Base-by-base conservation (phyloP, 352 stramenopile species). In the Phytophthora pluvialis region DNA sequence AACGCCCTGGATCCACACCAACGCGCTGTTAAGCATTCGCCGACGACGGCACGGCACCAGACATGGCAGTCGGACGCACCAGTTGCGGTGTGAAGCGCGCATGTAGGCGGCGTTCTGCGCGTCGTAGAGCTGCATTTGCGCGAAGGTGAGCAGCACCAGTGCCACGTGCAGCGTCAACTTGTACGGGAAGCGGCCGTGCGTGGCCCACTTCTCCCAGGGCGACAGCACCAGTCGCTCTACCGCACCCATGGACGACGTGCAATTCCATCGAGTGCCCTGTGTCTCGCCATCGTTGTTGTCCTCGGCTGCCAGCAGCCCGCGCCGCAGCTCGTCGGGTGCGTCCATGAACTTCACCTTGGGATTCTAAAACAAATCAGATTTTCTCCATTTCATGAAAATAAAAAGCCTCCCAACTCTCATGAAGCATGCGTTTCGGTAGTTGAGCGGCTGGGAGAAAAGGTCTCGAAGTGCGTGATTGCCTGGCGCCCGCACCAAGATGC, bases 21-120 rank as follows among this genome's bases (percentile, higher is more conserved):
- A 31, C 21, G 26, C 15, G 11, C 15, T 15, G n/a, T 49, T 15
- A 54, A 42, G 44, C 26, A 60, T n/a, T 25, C 11, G n/a, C 3
- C 3, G 16, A n/a, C 39, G 29, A 48, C 21, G 21, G 21, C 21
- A 4, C 12, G 15, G 36, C 21, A 5, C 18, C 8, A 51, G 12
- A 45, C 4, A 57, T 8, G 8, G 4, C 31, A 52, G 4, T 21
- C 7, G 28, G 10, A 54, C 46, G 26, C 18, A 93, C 88, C 88
- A 96, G 63, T 96, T 96, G 47, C 86, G 73, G 31, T 94, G 76
- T 15, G 86, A 91, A 0, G 88, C 85, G 26, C 86, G 88, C 77
- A 96, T 88, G 64, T 96, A 96, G 13, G 84, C 76, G 9, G 86
- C 81, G 57, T 94, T 96, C 65, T 94, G 86, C 9, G 75, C 81